These are phyloP conservation scores for Phenoliferia sp. DNA, from an alignment of 1,284 basidiomycete genomes.

Conservation along the genomic window DNA sequence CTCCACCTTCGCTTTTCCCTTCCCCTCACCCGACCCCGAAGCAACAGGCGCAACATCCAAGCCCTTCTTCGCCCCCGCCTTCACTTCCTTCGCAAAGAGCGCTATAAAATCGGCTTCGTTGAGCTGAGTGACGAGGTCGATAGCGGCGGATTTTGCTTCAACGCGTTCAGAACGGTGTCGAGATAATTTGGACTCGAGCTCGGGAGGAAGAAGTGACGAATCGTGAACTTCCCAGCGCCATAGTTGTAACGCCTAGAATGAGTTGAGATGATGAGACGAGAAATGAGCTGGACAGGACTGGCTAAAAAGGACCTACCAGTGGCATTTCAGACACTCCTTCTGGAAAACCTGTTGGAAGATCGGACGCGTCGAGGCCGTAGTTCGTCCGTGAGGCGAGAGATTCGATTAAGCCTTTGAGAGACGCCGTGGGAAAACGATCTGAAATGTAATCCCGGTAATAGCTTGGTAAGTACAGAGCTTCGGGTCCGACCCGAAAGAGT, in stretches of 20 bases:
- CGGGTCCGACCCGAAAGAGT: neutral
- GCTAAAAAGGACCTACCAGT: neutral
- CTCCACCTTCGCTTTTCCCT: constrained; percentile 10
- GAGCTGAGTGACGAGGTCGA: constrained; percentile 12
- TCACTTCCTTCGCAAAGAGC: neutral
- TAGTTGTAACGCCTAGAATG: constrained; percentile 6
- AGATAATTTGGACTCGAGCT: constrained; percentile 19
- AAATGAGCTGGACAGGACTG: constrained; percentile 35
- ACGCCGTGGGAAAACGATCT: constrained; percentile 17
- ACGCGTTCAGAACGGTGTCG: constrained; percentile 22
- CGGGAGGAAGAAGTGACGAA: constrained; percentile 12
- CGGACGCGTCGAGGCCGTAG: constrained; percentile 21
- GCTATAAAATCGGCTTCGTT: constrained; percentile 10
- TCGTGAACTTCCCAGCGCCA: constrained; percentile 43
- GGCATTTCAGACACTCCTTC: constrained; percentile 14
- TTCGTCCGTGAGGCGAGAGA: constrained; percentile 16
- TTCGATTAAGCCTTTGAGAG: constrained; percentile 19
- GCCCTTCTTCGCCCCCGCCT: constrained; percentile 5
- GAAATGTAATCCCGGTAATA: neutral
- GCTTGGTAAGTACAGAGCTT: neutral
- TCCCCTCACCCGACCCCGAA: neutral
- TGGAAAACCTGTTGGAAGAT: constrained; percentile 6
- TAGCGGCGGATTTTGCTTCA: constrained; percentile 9
- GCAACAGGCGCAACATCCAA: constrained; percentile 2
- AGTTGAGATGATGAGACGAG: constrained; percentile 36